Base-by-base conservation (phyloP, 2,329 filamentous ascomycete genomes). In the Sodiomyces alkalinus region DNA sequence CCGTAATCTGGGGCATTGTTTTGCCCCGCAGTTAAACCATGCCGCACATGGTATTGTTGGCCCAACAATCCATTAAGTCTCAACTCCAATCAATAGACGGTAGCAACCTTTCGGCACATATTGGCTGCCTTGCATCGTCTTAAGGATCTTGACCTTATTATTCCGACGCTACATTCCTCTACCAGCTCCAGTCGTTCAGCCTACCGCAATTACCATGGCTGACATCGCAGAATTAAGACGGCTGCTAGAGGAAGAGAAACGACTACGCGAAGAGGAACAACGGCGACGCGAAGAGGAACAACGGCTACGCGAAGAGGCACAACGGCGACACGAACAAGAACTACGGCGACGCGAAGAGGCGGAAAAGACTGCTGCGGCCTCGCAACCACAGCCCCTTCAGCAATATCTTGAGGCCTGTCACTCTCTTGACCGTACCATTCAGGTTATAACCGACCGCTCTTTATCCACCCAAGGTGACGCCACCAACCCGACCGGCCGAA, bases 381-480 rank as follows among this genome's bases (percentile, higher is more conserved):
- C 44, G 21, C 32, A 25, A 27, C 43, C 34, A 22, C 36, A 40
- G 19, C 35, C 35, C 8, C 36, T 53, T 16, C 13, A 24, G 26
- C 27, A 34, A 19, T 55, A 52, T 38, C 44, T 56, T 22, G 41
- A 51, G 24, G 21, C 38, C 13, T 54, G 44, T 29, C 47, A 56
- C 35, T 33, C 34, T 4, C 43, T 55, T 26, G 38, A 35, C 33
- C 39, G 48, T 19, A 34, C 39, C 18, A 44, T 52, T 28, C 5
- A 45, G 28, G 40, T 54, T 5, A 32, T 49, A 1, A 53, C 48
- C 12, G 38, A 49, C 25, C 36, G 19, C 8, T 44, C 44, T 26
- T 29, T 40, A 9, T 53, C 45, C 4, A 53, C 47, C 10, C 40
- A 52, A 40, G 50, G 47, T 25, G 36, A 48, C 7, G 45, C 41